phyloP scores from a whole-genome alignment of 495 filamentous ascomycete species.

The Tuber microsphaerosporum region DNA sequence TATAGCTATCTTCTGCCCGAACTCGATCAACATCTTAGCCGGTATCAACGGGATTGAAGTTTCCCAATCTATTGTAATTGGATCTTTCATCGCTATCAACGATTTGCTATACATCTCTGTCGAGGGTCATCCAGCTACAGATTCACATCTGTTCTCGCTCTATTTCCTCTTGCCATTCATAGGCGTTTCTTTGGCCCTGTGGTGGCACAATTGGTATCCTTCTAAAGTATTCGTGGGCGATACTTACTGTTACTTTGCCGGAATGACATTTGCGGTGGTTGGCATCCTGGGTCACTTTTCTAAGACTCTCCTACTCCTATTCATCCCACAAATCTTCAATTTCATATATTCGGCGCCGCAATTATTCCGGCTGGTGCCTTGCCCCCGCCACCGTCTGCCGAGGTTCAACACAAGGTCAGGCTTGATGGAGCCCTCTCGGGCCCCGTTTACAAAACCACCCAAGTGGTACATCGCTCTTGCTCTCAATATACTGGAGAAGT shows the following conservation, averaged over 20 bases:
- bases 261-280: constrained; percentile 97
- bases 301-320: constrained; percentile 85
- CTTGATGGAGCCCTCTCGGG: constrained; percentile 73
- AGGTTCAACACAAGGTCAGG: constrained; percentile 78
- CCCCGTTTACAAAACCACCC: constrained; percentile 69
- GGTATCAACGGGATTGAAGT: constrained; percentile 98
- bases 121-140: constrained; percentile 84
- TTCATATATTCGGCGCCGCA: constrained; percentile 90
- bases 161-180: constrained; percentile 92
- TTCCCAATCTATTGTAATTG: constrained; percentile 85
- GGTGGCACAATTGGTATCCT: constrained; percentile 93
- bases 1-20: constrained; percentile 91
- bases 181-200: constrained; percentile 78
- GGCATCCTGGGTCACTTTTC: constrained; percentile 95
- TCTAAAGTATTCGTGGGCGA: constrained; percentile 93
- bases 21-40: constrained; percentile 97
- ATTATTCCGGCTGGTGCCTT: constrained; percentile 79
- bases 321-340: constrained; percentile 93
- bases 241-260: constrained; percentile 98
- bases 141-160: constrained; percentile 90
- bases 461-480: constrained; percentile 52
- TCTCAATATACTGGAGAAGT: constrained; percentile 57
- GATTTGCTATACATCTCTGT: constrained; percentile 72
- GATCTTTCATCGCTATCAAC: constrained; percentile 71
- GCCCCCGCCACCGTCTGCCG: constrained; percentile 84